These are phyloP conservation scores for Peronospora destructor DNA, from an alignment of 352 stramenopile species.

Conservation along the genomic window DNA sequence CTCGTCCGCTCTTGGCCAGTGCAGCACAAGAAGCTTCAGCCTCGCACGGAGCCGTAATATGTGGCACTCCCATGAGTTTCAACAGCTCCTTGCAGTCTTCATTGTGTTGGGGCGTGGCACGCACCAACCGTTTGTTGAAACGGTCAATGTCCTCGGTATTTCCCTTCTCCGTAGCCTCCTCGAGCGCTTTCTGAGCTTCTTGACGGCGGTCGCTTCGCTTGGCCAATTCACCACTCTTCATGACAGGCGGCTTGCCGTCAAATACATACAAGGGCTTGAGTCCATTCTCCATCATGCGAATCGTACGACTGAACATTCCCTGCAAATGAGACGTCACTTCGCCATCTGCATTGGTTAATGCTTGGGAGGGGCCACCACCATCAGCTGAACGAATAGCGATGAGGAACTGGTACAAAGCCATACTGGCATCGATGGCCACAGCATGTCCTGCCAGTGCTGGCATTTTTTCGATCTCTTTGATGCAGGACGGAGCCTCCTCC, in stretches of 20 bases:
- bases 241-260: conserved; percentile 96
- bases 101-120: conserved; percentile 88
- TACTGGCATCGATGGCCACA: conserved; percentile 97
- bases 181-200: conserved; percentile 76
- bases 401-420: conserved; percentile 99
- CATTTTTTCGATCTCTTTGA: conserved; percentile 92
- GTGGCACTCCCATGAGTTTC: conserved; percentile 93
- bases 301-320: conserved; percentile 99
- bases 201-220: conserved; percentile 90
- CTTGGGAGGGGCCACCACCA: conserved; percentile 76
- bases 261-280: conserved; percentile 99
- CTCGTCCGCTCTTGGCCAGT: conserved; percentile 88
- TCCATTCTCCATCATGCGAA: conserved; percentile 96
- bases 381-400: conserved; percentile 86
- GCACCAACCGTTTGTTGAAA: conserved; percentile 89
- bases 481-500: conserved; percentile 94
- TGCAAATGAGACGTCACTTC: conserved; percentile 90
- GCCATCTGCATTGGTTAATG: conserved; percentile 96
- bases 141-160: conserved; percentile 90
- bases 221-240: conserved; percentile 95
- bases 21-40: conserved; percentile 96
- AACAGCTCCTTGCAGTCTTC: conserved; percentile 91
- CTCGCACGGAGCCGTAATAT: conserved; percentile 95
- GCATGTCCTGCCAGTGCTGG: conserved; percentile 92
- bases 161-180: conserved; percentile 80